phyloP scores from a whole-genome alignment of 192 early-diverging fungal genomes.

The Diversispora eburnea region DNA sequence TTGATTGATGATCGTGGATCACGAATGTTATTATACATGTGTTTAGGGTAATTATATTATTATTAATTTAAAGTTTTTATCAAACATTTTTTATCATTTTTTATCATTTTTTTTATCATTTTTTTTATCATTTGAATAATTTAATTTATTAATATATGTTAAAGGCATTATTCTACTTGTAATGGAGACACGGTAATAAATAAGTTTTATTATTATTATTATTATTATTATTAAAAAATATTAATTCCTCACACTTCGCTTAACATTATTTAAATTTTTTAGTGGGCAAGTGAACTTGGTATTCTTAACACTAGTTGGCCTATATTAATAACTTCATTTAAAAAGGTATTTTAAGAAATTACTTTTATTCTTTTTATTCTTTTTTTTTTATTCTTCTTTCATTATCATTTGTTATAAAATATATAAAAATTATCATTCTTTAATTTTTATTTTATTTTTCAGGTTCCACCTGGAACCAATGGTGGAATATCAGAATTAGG shows the following conservation, averaged over 20 bases:
- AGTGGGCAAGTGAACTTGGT: slow-evolving; percentile 90
- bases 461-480: slow-evolving; percentile 90
- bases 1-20: slow-evolving; percentile 34
- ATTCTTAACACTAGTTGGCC: slow-evolving; percentile 73
- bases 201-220: neutral
- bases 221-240: neutral
- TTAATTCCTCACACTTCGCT: neutral
- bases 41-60: slow-evolving; percentile 40
- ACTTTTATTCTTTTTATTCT: neutral
- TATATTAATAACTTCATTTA: slow-evolving; percentile 73
- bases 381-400: neutral
- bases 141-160: neutral
- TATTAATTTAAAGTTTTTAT: too few relatives aligned
- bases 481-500: slow-evolving; percentile 78
- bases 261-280: neutral
- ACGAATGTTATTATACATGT: slow-evolving; percentile 43
- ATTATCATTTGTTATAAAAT: too few relatives aligned
- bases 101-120: too few relatives aligned
- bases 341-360: slow-evolving; percentile 8
- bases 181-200: slow-evolving; percentile 54
- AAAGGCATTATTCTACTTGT: slow-evolving; percentile 54
- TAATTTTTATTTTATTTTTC: neutral
- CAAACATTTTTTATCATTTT: too few relatives aligned
- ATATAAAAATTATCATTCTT: neutral
- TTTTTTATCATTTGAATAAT: too few relatives aligned